These are phyloP conservation scores for Craspedostauros australis DNA, from an alignment of 108 stramenopile genomes.

Conservation along the genomic window DNA sequence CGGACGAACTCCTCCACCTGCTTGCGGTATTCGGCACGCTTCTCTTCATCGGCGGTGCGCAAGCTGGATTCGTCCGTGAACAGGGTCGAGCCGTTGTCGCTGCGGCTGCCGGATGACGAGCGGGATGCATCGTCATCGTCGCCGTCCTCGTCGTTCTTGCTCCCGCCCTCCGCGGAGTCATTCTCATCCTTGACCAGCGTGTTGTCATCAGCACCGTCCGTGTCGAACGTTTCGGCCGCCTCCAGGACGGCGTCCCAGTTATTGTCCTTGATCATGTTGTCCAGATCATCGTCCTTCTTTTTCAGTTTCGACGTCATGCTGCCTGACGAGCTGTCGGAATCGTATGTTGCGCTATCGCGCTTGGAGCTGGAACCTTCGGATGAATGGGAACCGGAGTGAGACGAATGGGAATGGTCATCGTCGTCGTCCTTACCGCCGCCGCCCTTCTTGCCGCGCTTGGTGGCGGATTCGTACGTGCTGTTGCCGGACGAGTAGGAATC, in stretches of 20 bases:
- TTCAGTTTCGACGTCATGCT: constrained; percentile 8
- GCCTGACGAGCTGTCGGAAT: background rate
- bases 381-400: constrained; percentile 17
- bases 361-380: constrained; percentile 9
- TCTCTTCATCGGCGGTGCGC: background rate
- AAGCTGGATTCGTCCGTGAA: constrained; percentile 10
- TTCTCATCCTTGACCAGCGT: constrained; percentile 7
- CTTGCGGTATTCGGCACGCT: constrained; percentile 53
- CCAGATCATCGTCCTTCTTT: constrained; percentile 21
- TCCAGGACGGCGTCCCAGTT: constrained; percentile 42
- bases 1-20: constrained; percentile 73
- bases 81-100: constrained; percentile 6
- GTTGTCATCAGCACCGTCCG: constrained; percentile 3
- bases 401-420: background rate
- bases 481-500: constrained; percentile 24
- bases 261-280: constrained; percentile 27
- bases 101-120: background rate
- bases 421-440: constrained; percentile 10
- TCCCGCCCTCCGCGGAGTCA: constrained; percentile 4
- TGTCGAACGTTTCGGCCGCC: constrained; percentile 17
- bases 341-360: background rate
- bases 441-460: background rate
- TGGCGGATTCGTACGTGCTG: constrained; percentile 21
- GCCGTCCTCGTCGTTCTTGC: background rate
- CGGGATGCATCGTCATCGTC: constrained; percentile 19